Percentiles rank a stretch among this genome's conserved stretches.
Evolutionary conservation across 106 monocot species (phyloP).

Genomic region (Dendrobium nobile): DNA sequence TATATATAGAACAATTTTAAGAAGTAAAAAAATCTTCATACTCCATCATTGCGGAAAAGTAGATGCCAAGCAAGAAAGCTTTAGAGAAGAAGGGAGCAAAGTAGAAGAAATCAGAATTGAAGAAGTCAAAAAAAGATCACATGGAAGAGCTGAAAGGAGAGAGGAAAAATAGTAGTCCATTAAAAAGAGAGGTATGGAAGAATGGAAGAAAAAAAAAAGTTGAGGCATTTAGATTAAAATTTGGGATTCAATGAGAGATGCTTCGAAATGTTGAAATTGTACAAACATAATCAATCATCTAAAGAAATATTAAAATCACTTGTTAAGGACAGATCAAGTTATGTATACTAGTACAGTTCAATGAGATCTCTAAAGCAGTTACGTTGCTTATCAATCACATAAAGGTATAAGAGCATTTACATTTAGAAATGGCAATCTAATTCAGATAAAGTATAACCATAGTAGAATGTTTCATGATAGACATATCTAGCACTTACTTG

Average conservation of each 20-base stretch:
- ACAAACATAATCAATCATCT: not conserved
- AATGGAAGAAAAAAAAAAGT: not conserved
- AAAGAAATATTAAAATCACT: not conserved
- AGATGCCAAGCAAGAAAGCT: not conserved
- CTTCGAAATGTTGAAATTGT: not conserved
- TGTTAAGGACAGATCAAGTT: not conserved
- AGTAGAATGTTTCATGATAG: not conserved
- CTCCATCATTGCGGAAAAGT: no score
- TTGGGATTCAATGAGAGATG: not conserved
- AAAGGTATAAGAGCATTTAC: not conserved
- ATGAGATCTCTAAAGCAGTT: not conserved
- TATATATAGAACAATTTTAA: not conserved
- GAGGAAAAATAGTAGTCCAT: not conserved
- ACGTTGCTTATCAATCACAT: not conserved
- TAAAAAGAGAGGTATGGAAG: not conserved
- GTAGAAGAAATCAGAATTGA: not conserved
- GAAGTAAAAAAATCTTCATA: not conserved
- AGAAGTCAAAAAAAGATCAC: not conserved
- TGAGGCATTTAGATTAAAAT: not conserved
- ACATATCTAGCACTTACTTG: conserved; percentile 47
- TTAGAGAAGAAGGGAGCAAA: not conserved
- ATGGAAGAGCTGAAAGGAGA: not conserved
- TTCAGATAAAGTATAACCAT: not conserved
- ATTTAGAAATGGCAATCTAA: not conserved
- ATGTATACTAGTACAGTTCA: not conserved